Evolutionary conservation across 164 flowering plant species (phyloP).

Genomic region (Aristolochia fimbriata): DNA sequence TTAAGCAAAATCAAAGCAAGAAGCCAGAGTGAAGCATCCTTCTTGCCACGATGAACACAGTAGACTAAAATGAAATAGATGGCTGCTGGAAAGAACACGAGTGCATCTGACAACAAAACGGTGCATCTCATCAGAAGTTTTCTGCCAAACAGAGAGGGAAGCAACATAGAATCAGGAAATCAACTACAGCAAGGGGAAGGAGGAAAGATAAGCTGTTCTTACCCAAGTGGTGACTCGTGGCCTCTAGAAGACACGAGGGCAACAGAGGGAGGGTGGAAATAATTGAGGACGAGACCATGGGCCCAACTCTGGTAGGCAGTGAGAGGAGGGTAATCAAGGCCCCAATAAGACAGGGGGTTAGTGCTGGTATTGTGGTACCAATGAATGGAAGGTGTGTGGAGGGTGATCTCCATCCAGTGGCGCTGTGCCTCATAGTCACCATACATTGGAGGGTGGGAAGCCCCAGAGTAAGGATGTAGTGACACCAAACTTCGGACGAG

Average conservation of each 20-base stretch:
- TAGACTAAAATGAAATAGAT: conserved; percentile 42
- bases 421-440: conserved; percentile 96
- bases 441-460: conserved; percentile 70
- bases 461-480: conserved; percentile 78
- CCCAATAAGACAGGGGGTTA: conserved; percentile 83
- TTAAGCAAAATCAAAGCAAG: conserved; percentile 57
- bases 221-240: conserved; percentile 82
- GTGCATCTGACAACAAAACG: conserved; percentile 64
- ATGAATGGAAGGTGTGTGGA: conserved; percentile 44
- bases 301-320: conserved; percentile 90
- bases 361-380: conserved; percentile 69
- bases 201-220: neutral
- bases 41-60: conserved; percentile 20
- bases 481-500: conserved; percentile 55
- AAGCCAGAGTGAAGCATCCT: conserved; percentile 55
- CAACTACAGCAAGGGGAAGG: neutral
- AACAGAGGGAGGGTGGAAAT: conserved; percentile 60
- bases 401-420: conserved; percentile 98
- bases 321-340: conserved; percentile 93
- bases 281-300: conserved; percentile 53
- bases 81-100: conserved; percentile 78
- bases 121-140: conserved; percentile 94
- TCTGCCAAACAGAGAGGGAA: conserved; percentile 30
- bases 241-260: conserved; percentile 62
- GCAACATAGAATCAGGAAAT: neutral